Evolutionary conservation across 2,329 filamentous ascomycete genomes (phyloP).

Genomic region (Ascochyta fabae): DNA sequence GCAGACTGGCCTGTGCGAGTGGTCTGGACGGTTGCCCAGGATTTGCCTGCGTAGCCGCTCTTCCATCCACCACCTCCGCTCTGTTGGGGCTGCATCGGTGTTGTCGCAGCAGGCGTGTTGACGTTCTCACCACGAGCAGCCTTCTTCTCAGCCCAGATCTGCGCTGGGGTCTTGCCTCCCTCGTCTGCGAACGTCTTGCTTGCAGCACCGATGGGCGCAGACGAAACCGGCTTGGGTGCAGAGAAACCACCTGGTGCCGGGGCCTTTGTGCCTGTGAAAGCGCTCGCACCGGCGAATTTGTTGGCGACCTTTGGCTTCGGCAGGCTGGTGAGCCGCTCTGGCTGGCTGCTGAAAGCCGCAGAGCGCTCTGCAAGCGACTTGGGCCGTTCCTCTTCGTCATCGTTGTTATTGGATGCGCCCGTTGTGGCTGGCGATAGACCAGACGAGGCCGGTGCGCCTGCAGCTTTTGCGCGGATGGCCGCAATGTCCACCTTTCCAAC

Average conservation of each 20-base stretch:
- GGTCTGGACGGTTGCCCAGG: slow-evolving; percentile 84
- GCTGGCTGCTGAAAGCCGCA: slow-evolving; percentile 70
- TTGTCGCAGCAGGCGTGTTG: slow-evolving; percentile 53
- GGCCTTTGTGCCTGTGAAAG: slow-evolving; percentile 88
- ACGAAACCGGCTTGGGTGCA: slow-evolving; percentile 64
- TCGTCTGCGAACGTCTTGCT: slow-evolving; percentile 94
- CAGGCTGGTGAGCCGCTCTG: slow-evolving; percentile 82
- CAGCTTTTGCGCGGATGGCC: slow-evolving; percentile 84
- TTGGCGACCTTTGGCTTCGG: slow-evolving; percentile 96
- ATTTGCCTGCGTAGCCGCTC: slow-evolving; percentile 88
- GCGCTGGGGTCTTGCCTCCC: slow-evolving; percentile 94
- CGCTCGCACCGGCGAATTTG: slow-evolving; percentile 75
- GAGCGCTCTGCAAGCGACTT: slow-evolving; percentile 77
- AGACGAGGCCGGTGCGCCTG: slow-evolving; percentile 52
- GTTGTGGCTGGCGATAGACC: slow-evolving; percentile 54
- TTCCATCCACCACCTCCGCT: slow-evolving; percentile 83
- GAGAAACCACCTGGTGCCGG: slow-evolving; percentile 75
- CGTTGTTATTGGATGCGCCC: slow-evolving; percentile 51
- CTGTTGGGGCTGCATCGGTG: slow-evolving; percentile 61
- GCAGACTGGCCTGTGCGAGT: slow-evolving; percentile 71
- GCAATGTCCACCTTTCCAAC: slow-evolving; percentile 97
- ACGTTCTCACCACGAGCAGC: slow-evolving; percentile 72
- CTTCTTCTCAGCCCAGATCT: slow-evolving; percentile 98
- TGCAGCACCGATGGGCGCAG: slow-evolving; percentile 75
- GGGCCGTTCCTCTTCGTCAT: slow-evolving; percentile 54